Evolutionary conservation across 352 stramenopile species (phyloP), one percentile per base, ranked within the genome.

Genomic region (Phytophthora sojae): DNA sequence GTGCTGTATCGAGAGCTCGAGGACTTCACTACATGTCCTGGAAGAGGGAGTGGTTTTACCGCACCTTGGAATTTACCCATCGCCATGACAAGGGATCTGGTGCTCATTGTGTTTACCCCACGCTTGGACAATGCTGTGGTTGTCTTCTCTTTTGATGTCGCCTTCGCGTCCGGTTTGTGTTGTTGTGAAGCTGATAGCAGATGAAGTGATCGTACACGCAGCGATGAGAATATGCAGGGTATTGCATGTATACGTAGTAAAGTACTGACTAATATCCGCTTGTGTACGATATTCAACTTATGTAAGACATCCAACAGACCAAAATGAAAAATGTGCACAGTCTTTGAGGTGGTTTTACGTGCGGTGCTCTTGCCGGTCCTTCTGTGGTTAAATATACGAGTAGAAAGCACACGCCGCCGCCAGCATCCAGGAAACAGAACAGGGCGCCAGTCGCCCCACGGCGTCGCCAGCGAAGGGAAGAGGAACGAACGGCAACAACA

Each of bases 361-460:
- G 67, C 42, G 57, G 57, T 72, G 66, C 61, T 75, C 51, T 67
- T 74, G 68, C 45, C 72, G 64, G 69, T 76, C 63, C 50, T 70
- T 71, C 50, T 67, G 68, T 66, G 52, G 73, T 80, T 80, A 80
- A 80, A 80, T 80, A 80, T 80, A 77, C 69, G 73, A 77, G 64
- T 77, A 79, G 59, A 76, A 75, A 74, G 72, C 62, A 73, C 72
- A 71, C 44, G 44, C 39, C 45, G 44, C 56, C 54, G 57, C 61
- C 44, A 64, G 60, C 53, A 64, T 66, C 52, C 57, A 66, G 29
- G 21, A 55, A n/a, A 25, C 47, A 50, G 23, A 32, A 59, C 42
- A 57, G 26, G 23, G 50, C 39, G 61, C 49, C 37, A 62, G 25
- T 53, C 57, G 59, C 62, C 51, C 45, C 51, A 53, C 32, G 45